Evolutionary conservation across 345 rosid genomes (phyloP).

Genomic region (Corchorus capsularis): DNA sequence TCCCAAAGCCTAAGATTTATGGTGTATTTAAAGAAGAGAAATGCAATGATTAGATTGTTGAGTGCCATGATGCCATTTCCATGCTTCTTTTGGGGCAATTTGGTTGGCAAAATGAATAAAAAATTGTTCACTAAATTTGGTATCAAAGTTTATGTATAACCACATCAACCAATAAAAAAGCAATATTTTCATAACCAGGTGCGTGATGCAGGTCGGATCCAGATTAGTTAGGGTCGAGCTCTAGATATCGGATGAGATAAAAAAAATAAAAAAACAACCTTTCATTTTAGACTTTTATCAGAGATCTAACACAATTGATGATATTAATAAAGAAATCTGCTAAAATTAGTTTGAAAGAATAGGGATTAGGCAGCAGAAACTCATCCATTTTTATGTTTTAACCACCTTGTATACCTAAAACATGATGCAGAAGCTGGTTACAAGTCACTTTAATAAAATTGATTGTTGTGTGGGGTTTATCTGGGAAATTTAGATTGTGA

Average conservation of each 20-base stretch:
- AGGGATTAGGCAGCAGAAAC: not conserved
- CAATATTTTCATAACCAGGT: too few relatives aligned
- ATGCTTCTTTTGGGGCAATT: not conserved
- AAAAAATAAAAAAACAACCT: not conserved
- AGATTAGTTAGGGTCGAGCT: too few relatives aligned
- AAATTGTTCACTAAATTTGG: not conserved
- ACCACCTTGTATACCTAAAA: conserved; percentile 12
- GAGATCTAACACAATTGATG: not conserved
- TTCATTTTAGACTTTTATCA: not conserved
- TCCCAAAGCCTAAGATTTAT: not conserved
- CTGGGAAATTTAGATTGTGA: not conserved
- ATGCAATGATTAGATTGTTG: conserved; percentile 7
- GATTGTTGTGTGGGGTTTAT: not conserved
- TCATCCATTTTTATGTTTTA: not conserved
- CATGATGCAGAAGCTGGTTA: not conserved
- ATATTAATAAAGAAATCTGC: not conserved
- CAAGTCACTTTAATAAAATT: not conserved
- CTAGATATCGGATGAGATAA: too few relatives aligned
- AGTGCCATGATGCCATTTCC: not conserved
- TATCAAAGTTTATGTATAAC: not conserved
- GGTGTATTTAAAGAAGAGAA: not conserved
- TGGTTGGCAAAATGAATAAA: not conserved
- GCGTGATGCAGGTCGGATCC: too few relatives aligned
- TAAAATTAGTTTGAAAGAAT: not conserved
- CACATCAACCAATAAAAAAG: not conserved